A percentile compares a stretch with the other conserved stretches of the same genome.
These are phyloP conservation scores for Rutstroemia sydowiana DNA, from an alignment of 2,329 filamentous ascomycete species.

Conservation along the genomic window DNA sequence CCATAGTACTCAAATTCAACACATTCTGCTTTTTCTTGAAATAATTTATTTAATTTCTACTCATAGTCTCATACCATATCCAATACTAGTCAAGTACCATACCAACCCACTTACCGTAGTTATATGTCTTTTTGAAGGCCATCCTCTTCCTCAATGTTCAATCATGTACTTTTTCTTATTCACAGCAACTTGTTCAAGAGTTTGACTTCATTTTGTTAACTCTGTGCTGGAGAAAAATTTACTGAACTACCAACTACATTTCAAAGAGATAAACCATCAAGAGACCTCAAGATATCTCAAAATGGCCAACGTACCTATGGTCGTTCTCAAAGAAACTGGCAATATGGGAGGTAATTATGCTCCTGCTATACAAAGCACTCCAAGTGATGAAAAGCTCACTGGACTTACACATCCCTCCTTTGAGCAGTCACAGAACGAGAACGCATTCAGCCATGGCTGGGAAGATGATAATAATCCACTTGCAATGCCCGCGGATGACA, in stretches of 20 bases:
- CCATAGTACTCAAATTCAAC: too few species aligned
- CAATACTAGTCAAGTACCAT: too few species aligned
- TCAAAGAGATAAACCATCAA: too few species aligned
- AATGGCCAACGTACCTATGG: constrained; percentile 1
- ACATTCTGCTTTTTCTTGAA: too few species aligned
- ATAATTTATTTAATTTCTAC: too few species aligned
- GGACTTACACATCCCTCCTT: constrained; percentile 10
- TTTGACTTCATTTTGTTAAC: not conserved
- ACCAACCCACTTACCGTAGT: too few species aligned
- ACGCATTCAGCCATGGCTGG: not conserved
- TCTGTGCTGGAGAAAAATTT: not conserved
- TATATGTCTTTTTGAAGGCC: too few species aligned
- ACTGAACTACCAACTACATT: too few species aligned
- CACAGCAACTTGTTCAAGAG: not conserved
- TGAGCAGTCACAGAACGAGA: constrained; percentile 9
- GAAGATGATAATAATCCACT: constrained; percentile 1
- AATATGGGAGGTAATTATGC: constrained; percentile 11
- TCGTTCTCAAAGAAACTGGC: not conserved
- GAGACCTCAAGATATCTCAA: constrained; percentile 9
- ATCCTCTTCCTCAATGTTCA: not conserved
- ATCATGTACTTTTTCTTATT: not conserved
- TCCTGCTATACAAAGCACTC: constrained; percentile 5
- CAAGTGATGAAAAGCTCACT: constrained; percentile 4
- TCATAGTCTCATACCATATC: too few species aligned
- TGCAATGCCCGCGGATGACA: not conserved